Evolutionary conservation across 208 protist genomes (phyloP).

Genomic region (Crithidia sp.): DNA sequence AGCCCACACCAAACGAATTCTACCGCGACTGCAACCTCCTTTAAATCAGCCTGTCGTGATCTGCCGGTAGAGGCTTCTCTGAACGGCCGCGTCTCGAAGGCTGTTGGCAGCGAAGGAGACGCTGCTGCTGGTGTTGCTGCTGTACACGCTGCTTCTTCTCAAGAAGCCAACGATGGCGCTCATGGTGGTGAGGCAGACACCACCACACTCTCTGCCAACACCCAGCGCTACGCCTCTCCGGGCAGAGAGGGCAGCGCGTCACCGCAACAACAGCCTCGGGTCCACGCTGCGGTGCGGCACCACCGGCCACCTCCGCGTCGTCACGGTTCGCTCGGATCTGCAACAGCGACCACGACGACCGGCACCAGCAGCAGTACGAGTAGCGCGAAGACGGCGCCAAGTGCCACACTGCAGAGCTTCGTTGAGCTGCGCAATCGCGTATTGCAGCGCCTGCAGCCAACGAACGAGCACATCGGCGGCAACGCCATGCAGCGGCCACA

Average conservation of each 20-base stretch:
- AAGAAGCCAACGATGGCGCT: too few relatives aligned
- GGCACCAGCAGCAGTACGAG: neutral
- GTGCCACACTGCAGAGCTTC: conserved; percentile 21
- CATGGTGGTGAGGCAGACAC: neutral
- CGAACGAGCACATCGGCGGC: too few relatives aligned
- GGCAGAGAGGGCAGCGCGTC: neutral
- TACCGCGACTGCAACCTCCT: too few relatives aligned
- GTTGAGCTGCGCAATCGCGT: conserved; percentile 36
- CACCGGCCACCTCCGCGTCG: neutral
- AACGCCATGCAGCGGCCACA: too few relatives aligned
- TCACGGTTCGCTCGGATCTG: neutral
- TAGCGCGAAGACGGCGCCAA: neutral
- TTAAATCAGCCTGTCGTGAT: too few relatives aligned
- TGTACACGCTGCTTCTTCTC: too few relatives aligned
- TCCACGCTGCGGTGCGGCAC: neutral
- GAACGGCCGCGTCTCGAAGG: too few relatives aligned
- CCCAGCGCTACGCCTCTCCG: neutral
- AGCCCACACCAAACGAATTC: too few relatives aligned
- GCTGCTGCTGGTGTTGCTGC: too few relatives aligned
- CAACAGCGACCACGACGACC: neutral
- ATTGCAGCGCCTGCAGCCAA: conserved; percentile 6
- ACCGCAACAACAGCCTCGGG: neutral
- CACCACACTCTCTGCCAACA: neutral
- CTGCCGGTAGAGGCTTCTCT: too few relatives aligned
- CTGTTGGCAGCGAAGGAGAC: too few relatives aligned